Conservation (phyloP, 202 grass and related monocot genomes). For the Zizania palustris region DNA sequence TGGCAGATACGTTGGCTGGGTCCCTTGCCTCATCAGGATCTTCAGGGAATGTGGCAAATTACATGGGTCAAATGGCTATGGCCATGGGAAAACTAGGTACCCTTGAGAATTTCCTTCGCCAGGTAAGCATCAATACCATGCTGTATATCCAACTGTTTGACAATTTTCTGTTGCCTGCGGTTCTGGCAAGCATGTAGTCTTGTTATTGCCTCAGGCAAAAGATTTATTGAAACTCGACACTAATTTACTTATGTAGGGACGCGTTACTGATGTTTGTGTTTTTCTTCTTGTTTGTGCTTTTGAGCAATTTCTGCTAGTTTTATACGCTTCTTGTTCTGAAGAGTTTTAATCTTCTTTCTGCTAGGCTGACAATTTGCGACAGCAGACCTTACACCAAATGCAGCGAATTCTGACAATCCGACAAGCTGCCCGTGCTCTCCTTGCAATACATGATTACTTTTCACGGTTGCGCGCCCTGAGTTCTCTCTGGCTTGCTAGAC, state of each 20-base stretch:
- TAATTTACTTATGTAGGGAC: neutral
- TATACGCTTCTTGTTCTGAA: conserved; percentile 28
- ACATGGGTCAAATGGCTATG: conserved; percentile 98
- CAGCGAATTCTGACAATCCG: conserved; percentile 67
- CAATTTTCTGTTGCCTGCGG: conserved; percentile 16
- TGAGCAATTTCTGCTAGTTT: conserved; percentile 1
- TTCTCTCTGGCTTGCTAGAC: conserved; percentile 85
- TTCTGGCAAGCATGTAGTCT: neutral
- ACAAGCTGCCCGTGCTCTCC: conserved; percentile 69
- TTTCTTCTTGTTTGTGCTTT: neutral
- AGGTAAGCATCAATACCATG: conserved; percentile 48
- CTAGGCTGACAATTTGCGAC: conserved; percentile 85
- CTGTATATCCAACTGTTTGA: neutral
- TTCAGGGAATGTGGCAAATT: conserved; percentile 82
- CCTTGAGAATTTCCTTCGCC: conserved; percentile 84
- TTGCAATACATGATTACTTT: conserved; percentile 80
- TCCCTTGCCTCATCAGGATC: conserved; percentile 76
- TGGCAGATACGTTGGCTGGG: conserved; percentile 81
- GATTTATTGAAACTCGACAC: conserved; percentile 2
- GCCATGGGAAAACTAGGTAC: conserved; percentile 95
- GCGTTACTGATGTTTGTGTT: neutral
- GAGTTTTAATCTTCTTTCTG: conserved; percentile 29
- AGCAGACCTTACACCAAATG: conserved; percentile 86
- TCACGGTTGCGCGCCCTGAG: conserved; percentile 79
- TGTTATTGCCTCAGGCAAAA: conserved; percentile 26